These are phyloP conservation scores for Omphalotus olearius DNA, from an alignment of 1,284 basidiomycete genomes.

Conservation along the genomic window DNA sequence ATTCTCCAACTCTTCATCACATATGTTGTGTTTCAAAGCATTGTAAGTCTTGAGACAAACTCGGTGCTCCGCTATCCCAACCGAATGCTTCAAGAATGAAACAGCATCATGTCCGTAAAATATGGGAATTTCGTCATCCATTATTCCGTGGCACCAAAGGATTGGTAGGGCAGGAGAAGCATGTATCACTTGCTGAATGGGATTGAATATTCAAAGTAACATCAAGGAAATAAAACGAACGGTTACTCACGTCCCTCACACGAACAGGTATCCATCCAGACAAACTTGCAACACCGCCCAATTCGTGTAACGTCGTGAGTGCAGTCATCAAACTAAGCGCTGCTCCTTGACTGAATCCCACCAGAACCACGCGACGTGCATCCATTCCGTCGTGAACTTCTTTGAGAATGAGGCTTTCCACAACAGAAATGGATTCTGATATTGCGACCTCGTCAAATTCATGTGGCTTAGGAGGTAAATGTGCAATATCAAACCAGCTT, in stretches of 20 bases:
- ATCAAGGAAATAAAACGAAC: background rate
- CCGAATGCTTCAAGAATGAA: slow-evolving; percentile 26
- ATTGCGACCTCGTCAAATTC: slow-evolving; percentile 36
- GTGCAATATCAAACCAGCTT: slow-evolving; percentile 41
- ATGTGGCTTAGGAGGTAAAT: slow-evolving; percentile 32
- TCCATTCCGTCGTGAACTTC: slow-evolving; percentile 34
- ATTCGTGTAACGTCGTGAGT: slow-evolving; percentile 35
- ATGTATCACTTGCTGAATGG: slow-evolving; percentile 27
- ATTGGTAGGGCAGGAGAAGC: slow-evolving; percentile 32
- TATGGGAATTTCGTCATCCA: slow-evolving; percentile 34
- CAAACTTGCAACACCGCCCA: slow-evolving; percentile 39
- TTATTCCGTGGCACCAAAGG: slow-evolving; percentile 37
- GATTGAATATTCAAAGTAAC: background rate
- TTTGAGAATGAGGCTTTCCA: slow-evolving; percentile 35
- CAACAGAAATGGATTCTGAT: slow-evolving; percentile 29
- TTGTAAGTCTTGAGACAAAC: slow-evolving; percentile 29
- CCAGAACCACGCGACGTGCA: slow-evolving; percentile 33
- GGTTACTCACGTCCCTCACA: slow-evolving; percentile 28
- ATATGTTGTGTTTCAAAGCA: slow-evolving; percentile 31
- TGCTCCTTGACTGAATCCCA: slow-evolving; percentile 44
- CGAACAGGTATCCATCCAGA: slow-evolving; percentile 41
- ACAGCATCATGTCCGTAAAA: slow-evolving; percentile 30
- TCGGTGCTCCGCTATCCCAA: slow-evolving; percentile 21
- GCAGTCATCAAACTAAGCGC: slow-evolving; percentile 34
- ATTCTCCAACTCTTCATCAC: slow-evolving; percentile 32